phyloP scores from a whole-genome alignment of 108 stramenopile species.

The Fragilariopsis cylindrus region DNA sequence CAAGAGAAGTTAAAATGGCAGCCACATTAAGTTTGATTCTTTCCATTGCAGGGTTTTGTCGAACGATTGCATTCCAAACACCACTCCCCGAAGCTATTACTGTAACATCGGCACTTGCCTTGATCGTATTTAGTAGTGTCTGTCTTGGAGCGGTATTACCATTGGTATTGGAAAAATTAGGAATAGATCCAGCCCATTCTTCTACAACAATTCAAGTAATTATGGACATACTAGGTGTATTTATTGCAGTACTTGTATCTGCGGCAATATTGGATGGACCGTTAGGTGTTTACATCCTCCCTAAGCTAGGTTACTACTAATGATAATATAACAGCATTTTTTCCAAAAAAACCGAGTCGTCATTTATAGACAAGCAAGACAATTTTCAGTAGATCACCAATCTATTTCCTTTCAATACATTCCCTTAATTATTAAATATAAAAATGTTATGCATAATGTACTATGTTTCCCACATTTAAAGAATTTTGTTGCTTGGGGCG shows the following conservation, averaged over 20 bases:
- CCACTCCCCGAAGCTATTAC: slow-evolving; percentile 76
- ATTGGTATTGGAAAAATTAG: slow-evolving; percentile 62
- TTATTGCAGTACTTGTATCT: slow-evolving; percentile 71
- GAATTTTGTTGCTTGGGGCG: too few species aligned
- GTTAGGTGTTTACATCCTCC: slow-evolving; percentile 23
- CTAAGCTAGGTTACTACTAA: slow-evolving; percentile 17
- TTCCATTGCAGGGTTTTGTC: slow-evolving; percentile 64
- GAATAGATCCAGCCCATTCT: slow-evolving; percentile 88
- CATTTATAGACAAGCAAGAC: neutral
- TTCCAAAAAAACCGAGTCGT: neutral
- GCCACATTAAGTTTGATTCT: slow-evolving; percentile 58
- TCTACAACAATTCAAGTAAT: slow-evolving; percentile 84
- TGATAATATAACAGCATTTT: neutral
- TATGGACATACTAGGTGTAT: slow-evolving; percentile 73
- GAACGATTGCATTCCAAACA: slow-evolving; percentile 67
- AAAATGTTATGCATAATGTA: too few species aligned
- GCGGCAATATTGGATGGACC: slow-evolving; percentile 62
- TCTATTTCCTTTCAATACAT: neutral
- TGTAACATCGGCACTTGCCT: slow-evolving; percentile 63
- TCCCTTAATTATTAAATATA: too few species aligned
- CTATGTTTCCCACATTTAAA: too few species aligned
- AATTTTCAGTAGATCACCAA: neutral
- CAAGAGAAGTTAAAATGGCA: slow-evolving; percentile 77
- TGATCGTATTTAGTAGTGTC: slow-evolving; percentile 83
- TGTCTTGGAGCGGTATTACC: slow-evolving; percentile 81